Percentiles rank a stretch among this genome's conserved stretches.
These are phyloP conservation scores for Sporothrix protearum DNA, from an alignment of 2,329 filamentous ascomycete genomes.

Conservation along the genomic window DNA sequence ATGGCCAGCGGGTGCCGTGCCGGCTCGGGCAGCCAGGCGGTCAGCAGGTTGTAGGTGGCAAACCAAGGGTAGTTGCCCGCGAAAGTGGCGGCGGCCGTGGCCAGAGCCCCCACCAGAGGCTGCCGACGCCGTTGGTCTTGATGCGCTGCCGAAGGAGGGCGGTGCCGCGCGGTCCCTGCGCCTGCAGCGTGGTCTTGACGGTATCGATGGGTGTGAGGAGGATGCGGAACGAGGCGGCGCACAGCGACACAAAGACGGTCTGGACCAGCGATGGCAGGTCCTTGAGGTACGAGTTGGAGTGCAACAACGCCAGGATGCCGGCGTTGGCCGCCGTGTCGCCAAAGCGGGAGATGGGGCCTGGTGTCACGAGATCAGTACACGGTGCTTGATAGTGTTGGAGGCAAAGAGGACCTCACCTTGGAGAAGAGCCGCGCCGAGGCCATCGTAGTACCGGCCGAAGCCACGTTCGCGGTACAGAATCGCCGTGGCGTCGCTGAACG, in stretches of 20 bases:
- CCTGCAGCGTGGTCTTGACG: constrained; percentile 49
- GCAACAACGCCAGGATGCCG: constrained; percentile 46
- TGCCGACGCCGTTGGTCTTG: constrained; percentile 44
- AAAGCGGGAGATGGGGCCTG: constrained; percentile 45
- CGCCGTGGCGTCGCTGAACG: constrained; percentile 40
- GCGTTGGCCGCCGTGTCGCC: constrained; percentile 50
- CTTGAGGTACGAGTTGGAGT: constrained; percentile 46
- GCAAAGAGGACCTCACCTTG: constrained; percentile 37
- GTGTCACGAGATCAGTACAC: neutral
- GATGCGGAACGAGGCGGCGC: constrained; percentile 47
- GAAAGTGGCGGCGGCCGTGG: constrained; percentile 48
- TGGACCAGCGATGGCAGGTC: constrained; percentile 43
- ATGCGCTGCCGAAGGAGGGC: constrained; percentile 43
- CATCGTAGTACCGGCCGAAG: constrained; percentile 45
- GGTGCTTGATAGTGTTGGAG: neutral
- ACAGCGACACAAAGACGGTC: constrained; percentile 47
- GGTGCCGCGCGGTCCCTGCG: constrained; percentile 44
- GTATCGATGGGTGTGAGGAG: constrained; percentile 48
- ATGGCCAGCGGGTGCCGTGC: constrained; percentile 39
- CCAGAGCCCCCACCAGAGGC: constrained; percentile 50
- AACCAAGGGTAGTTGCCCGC: constrained; percentile 51
- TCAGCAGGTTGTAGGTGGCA: constrained; percentile 47
- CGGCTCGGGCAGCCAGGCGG: constrained; percentile 40
- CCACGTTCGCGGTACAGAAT: constrained; percentile 44
- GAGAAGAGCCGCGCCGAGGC: constrained; percentile 43